Evolutionary conservation across 176 grass and related monocot species (phyloP).

Genomic region (Metroxylon sagu): DNA sequence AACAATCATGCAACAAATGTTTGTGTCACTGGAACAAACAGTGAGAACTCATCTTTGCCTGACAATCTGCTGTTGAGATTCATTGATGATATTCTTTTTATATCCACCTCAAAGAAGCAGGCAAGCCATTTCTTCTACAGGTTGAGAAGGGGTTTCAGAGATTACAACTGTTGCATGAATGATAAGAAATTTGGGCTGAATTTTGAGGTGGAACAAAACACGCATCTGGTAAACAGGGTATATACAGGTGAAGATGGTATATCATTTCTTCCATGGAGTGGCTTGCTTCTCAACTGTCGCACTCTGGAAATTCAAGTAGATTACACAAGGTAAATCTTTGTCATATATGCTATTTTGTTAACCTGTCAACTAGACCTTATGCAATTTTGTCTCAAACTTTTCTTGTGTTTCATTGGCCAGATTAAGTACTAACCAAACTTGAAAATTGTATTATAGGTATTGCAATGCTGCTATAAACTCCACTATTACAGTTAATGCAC

Average conservation of each 20-base stretch:
- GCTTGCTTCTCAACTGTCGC: slow-evolving; percentile 84
- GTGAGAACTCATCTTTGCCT: slow-evolving; percentile 1
- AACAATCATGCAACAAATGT: neutral
- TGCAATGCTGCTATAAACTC: slow-evolving; percentile 43
- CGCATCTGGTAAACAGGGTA: slow-evolving; percentile 36
- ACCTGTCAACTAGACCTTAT: no score
- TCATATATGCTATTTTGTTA: no score
- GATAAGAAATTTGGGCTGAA: slow-evolving; percentile 66
- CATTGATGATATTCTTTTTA: slow-evolving; percentile 83
- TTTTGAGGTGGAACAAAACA: slow-evolving; percentile 36
- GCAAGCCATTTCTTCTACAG: slow-evolving; percentile 56
- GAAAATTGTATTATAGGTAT: slow-evolving; percentile 57
- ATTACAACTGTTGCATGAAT: slow-evolving; percentile 89
- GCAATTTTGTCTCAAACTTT: no score
- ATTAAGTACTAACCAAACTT: slow-evolving; percentile 12
- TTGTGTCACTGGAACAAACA: neutral
- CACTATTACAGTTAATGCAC: slow-evolving; percentile 48
- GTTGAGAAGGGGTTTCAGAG: slow-evolving; percentile 53
- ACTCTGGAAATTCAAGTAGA: slow-evolving; percentile 95
- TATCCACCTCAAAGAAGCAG: slow-evolving; percentile 65
- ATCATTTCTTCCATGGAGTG: slow-evolving; percentile 90
- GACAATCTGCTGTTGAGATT: slow-evolving; percentile 65
- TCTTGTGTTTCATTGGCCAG: no score
- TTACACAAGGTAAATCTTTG: slow-evolving; percentile 63
- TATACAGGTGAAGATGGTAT: slow-evolving; percentile 60